Conservation (phyloP, 257 asterid genomes). For the Cruciata laevipes region DNA sequence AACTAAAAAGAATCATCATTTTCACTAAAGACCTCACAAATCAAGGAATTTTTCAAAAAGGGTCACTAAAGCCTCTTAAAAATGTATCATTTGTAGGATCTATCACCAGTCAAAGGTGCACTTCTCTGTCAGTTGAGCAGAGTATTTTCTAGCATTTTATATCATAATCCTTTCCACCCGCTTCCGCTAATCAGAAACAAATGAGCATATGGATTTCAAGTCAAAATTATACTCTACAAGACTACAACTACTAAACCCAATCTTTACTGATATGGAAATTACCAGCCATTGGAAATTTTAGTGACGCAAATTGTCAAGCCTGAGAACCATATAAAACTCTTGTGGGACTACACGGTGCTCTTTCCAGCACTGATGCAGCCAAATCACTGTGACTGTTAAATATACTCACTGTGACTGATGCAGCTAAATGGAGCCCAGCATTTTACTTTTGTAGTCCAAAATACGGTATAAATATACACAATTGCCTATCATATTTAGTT, state of each 20-base stretch:
- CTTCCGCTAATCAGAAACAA: constrained; percentile 61
- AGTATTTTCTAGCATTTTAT: constrained; percentile 85
- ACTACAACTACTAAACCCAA: too few species aligned
- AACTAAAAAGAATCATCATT: not conserved
- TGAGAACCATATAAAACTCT: too few species aligned
- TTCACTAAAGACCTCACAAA: not conserved
- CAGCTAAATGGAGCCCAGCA: too few species aligned
- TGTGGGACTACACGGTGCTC: too few species aligned
- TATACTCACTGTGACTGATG: too few species aligned
- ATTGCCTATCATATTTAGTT: too few species aligned
- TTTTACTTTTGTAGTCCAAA: too few species aligned
- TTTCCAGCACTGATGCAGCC: constrained; percentile 95
- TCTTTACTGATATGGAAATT: too few species aligned
- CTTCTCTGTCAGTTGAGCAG: constrained; percentile 73
- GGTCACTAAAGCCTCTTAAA: not conserved
- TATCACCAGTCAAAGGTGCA: constrained; percentile 86
- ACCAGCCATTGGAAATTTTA: too few species aligned
- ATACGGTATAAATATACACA: too few species aligned
- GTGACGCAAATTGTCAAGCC: too few species aligned
- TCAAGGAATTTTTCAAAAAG: not conserved
- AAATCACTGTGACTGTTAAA: constrained; percentile 59
- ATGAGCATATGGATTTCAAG: constrained; percentile 13
- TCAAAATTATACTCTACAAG: too few species aligned
- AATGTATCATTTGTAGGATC: constrained; percentile 55
- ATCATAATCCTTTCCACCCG: constrained; percentile 60